A percentile compares a stretch with the other conserved stretches of the same genome.
phyloP scores from a whole-genome alignment of 495 filamentous ascomycete species.

The Hypoxylon lenormandii region DNA sequence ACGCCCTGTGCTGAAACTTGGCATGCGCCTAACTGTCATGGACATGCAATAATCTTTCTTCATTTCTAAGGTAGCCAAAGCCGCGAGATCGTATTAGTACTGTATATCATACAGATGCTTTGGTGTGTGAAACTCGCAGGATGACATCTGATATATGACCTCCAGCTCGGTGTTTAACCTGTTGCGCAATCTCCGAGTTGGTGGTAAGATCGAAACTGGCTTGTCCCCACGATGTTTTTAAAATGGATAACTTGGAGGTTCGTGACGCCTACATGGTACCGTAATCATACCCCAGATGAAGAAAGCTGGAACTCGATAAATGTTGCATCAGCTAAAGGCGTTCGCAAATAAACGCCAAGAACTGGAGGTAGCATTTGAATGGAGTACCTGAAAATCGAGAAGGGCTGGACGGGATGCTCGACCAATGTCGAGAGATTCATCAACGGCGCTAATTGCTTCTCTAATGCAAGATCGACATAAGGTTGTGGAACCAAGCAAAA shows the following conservation, averaged over 20 bases:
- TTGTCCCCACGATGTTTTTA: background rate
- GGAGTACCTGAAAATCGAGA: conserved; percentile 5
- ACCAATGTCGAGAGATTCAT: conserved; percentile 12
- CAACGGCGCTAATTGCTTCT: conserved; percentile 2
- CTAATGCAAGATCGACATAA: conserved; percentile 31
- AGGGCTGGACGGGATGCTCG: no score
- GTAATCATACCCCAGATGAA: background rate
- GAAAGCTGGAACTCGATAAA: background rate
- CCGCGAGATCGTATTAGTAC: no score
- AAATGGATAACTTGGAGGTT: background rate
- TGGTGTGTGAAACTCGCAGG: conserved; percentile 16
- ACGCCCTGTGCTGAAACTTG: conserved; percentile 33
- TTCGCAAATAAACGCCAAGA: conserved; percentile 39
- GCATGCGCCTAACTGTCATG: conserved; percentile 15
- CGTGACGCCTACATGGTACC: background rate
- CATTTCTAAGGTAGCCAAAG: no score
- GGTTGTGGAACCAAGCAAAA: conserved; percentile 17
- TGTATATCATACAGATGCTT: background rate
- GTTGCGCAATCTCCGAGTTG: conserved; percentile 19
- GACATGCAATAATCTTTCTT: background rate
- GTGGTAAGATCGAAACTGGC: background rate
- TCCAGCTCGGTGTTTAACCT: conserved; percentile 6
- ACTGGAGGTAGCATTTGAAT: conserved; percentile 17
- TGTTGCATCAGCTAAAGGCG: conserved; percentile 2
- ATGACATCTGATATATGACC: conserved; percentile 10